Conservation (phyloP, 371 early-diverging fungal genomes). For the Mortierella sp. region DNA sequence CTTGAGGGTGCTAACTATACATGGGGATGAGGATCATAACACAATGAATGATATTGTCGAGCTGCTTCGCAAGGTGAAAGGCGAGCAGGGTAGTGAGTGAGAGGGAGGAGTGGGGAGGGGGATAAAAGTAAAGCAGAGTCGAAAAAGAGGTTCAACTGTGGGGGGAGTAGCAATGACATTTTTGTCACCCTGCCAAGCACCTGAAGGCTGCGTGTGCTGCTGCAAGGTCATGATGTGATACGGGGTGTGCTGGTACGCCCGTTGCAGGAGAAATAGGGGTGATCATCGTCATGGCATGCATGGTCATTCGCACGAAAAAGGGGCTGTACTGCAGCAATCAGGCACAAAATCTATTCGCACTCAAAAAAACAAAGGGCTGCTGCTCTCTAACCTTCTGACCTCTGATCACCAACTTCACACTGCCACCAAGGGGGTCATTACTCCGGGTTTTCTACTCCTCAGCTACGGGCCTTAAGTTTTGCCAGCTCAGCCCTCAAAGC, state of each 20-base stretch:
- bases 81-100: too few species aligned
- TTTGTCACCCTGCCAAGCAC: background rate
- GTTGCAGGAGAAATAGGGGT: too few species aligned
- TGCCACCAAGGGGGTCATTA: background rate
- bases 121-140: background rate
- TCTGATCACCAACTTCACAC: background rate
- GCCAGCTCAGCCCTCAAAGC: slow-evolving; percentile 28
- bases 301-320: too few species aligned
- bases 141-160: background rate
- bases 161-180: too few species aligned
- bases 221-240: background rate
- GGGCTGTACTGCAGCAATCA: too few species aligned
- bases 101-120: background rate
- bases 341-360: too few species aligned
- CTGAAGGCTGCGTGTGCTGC: background rate
- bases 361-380: too few species aligned
- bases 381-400: too few species aligned
- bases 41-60: too few species aligned
- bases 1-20: background rate
- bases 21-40: background rate
- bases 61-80: too few species aligned
- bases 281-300: too few species aligned
- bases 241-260: background rate
- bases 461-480: slow-evolving; percentile 14
- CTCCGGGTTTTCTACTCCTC: background rate